Conservation (phyloP, 495 filamentous ascomycete species). For the Hypoxylon fragiforme region DNA sequence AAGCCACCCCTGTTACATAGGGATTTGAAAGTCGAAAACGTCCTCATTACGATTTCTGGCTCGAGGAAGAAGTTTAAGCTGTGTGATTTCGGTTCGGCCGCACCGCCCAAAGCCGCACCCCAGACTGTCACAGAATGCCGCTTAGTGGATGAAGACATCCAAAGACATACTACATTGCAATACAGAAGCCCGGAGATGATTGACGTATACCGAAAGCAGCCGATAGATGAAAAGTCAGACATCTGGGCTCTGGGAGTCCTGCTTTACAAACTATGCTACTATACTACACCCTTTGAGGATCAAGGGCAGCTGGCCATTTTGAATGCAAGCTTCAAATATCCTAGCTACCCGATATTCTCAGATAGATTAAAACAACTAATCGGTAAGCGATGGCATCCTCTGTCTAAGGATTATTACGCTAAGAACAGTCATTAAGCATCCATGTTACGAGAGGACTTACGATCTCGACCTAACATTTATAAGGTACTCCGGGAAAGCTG, state of each 20-base stretch:
- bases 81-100: conserved; percentile 96
- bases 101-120: conserved; percentile 79
- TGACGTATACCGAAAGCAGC: conserved; percentile 93
- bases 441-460: conserved; percentile 86
- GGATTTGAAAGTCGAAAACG: conserved; percentile 97
- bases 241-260: conserved; percentile 97
- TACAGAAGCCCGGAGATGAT: conserved; percentile 99
- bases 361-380: conserved; percentile 90
- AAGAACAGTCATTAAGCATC: conserved; percentile 60
- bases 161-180: conserved; percentile 94
- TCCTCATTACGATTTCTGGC: conserved; percentile 76
- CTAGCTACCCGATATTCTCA: conserved; percentile 83
- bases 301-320: conserved; percentile 97
- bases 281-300: conserved; percentile 98
- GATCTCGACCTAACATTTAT: conserved; percentile 88
- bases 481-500: conserved; percentile 85
- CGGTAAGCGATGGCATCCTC: conserved; percentile 56
- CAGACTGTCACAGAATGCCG: conserved; percentile 83
- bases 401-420: conserved; percentile 32
- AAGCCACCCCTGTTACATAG: conserved; percentile 91
- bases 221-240: conserved; percentile 98
- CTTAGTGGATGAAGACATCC: conserved; percentile 93
- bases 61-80: conserved; percentile 77
- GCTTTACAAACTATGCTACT: conserved; percentile 98
- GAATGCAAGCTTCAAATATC: conserved; percentile 93